phyloP scores from a whole-genome alignment of 164 flowering plant species.

The Chimonanthus salicifolius region DNA sequence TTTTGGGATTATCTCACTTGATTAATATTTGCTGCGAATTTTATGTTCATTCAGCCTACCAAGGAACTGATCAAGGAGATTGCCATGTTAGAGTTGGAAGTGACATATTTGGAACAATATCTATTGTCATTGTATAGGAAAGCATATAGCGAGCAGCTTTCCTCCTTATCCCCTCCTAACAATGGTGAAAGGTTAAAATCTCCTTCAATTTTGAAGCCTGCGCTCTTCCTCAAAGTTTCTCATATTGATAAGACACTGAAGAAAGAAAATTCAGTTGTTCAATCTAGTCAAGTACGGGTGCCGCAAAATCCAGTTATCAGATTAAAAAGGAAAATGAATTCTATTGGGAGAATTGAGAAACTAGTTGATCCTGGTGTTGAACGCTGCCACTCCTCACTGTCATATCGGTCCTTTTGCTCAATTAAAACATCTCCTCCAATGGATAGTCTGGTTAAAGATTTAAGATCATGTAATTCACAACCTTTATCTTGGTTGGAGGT shows the following conservation, averaged over 20 bases:
- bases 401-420: constrained; percentile 45
- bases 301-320: constrained; percentile 14
- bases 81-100: constrained; percentile 53
- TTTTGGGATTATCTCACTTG: no score
- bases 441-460: constrained; percentile 36
- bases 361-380: constrained; percentile 45
- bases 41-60: constrained; percentile 40
- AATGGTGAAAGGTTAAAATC: constrained; percentile 33
- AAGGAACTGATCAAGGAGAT: constrained; percentile 41
- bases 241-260: no score
- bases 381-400: constrained; percentile 69
- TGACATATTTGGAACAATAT: constrained; percentile 60
- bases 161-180: constrained; percentile 35
- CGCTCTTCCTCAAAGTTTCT: no score
- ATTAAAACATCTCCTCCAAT: constrained; percentile 43
- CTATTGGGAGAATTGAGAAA: constrained; percentile 24
- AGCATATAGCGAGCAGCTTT: constrained; percentile 54
- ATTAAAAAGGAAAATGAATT: constrained; percentile 24
- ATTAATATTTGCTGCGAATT: background rate
- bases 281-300: constrained; percentile 16
- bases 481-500: constrained; percentile 79
- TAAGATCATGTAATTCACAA: constrained; percentile 75
- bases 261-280: constrained; percentile 19
- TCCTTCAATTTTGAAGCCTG: constrained; percentile 18
- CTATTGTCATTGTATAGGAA: constrained; percentile 74